Evolutionary conservation across 441 rosid genomes (phyloP), one percentile per base, ranked within the genome.

Genomic region (Populus hybrid): DNA sequence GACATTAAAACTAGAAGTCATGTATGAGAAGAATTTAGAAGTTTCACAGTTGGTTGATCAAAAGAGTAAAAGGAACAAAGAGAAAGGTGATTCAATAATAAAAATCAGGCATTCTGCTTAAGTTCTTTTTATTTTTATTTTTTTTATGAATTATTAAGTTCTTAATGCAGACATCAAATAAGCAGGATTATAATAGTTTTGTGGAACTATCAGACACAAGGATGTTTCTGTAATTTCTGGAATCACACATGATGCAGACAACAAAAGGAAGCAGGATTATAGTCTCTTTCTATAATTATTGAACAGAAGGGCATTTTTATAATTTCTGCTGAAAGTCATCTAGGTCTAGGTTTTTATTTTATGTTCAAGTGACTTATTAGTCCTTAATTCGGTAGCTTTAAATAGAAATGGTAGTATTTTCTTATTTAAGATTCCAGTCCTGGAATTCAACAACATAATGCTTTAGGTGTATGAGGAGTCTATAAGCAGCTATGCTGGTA

Each of bases 81-180:
- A 59, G 34, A 67, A 5, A 34, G 54, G 16, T 70, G 8, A 59
- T 6, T 57, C 74, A 67, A 35, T 24, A 28, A 66, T 40, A 34
- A 75, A 74, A 18, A 54, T 64, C 30, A 59, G 9, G 40, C 63
- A 76, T 76, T 76, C 38, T 38, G 26, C 42, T 77, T 16, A 54
- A 54, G 23, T 57, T 57, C 63, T 40, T 12, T 40, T 10, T 40
- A 10, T 38, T 38, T 10, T 40, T 40, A 2, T 10, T 10, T 40
- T 40, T 40, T 2, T 40, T 11, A 40, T 3, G 50, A 10, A 40
- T 40, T 40, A 40, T 40, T 40, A 11, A 40, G 12, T 40, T 34
- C 36, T 12, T 57, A n/a, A 57, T 18, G 63, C 10, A 57, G 63
- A 57, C 63, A 57, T 3, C 23, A 57, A 57, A 57, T 57, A 57